Evolutionary conservation across 2,329 filamentous ascomycete genomes (phyloP).

Genomic region (Colletotrichum higginsianum): DNA sequence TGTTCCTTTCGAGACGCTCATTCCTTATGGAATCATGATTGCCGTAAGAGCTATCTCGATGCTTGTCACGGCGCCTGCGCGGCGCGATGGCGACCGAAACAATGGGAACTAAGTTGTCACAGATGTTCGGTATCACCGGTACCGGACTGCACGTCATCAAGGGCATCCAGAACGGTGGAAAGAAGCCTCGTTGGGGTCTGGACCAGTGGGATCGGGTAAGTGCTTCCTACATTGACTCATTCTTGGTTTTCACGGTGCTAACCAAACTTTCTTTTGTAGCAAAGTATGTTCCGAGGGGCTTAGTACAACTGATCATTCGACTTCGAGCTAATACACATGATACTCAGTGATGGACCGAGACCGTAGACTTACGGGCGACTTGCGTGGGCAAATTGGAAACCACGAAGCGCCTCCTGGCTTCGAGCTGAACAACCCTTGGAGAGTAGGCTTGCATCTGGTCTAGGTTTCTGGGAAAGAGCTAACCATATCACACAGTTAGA

Average conservation of each 20-base stretch:
- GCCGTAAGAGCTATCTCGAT: constrained; percentile 60
- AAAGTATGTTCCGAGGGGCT: constrained; percentile 62
- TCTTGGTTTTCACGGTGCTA: constrained; percentile 45
- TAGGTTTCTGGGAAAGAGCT: constrained; percentile 19
- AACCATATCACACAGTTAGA: constrained; percentile 61
- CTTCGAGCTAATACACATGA: constrained; percentile 30
- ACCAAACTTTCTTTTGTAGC: constrained; percentile 57
- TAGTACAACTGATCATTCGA: not conserved
- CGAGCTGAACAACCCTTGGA: constrained; percentile 76
- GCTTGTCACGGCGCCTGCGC: constrained; percentile 1
- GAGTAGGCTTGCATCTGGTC: constrained; percentile 59
- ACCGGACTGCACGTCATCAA: constrained; percentile 71
- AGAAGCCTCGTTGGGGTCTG: constrained; percentile 71
- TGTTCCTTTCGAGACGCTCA: constrained; percentile 74
- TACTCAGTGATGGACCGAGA: constrained; percentile 76
- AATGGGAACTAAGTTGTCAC: constrained; percentile 46
- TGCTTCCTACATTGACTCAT: constrained; percentile 16
- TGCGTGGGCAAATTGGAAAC: constrained; percentile 72
- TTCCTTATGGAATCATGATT: constrained; percentile 77
- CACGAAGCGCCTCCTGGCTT: constrained; percentile 71
- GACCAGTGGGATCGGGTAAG: constrained; percentile 76
- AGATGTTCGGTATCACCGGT: constrained; percentile 77
- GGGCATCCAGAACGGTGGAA: constrained; percentile 72
- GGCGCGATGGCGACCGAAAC: constrained; percentile 15
- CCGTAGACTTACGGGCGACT: constrained; percentile 70